Evolutionary conservation across 176 grass and related monocot genomes (phyloP), one percentile per base, ranked within the genome.

Genomic region (Luzula sylvatica): DNA sequence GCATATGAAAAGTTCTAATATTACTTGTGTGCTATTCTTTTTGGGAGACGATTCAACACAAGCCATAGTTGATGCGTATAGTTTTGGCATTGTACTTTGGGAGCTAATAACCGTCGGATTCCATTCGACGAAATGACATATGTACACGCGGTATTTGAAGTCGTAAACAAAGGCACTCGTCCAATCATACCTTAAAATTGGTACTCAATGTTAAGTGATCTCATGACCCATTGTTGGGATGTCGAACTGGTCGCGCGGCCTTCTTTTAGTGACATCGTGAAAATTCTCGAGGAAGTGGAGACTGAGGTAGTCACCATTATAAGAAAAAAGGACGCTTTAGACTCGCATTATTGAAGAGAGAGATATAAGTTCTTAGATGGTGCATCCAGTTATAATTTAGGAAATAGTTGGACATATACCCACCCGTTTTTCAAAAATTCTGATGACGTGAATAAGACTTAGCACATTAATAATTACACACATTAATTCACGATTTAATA

Each of bases 1-100:
- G n/a, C n/a, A n/a, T n/a, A n/a, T n/a, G n/a, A n/a, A n/a, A n/a
- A n/a, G n/a, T n/a, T n/a, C n/a, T n/a, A n/a, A n/a, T 35, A 9
- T 9, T 35, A 35, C 30, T 35, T 35, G 5, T 35, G 30, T 9
- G 9, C 5, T 35, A 7, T 35, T 9, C 9, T 35, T 35, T 35
- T 35, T 7, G 30, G 30, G 30, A 35, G 30, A 35, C 9, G 30
- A 35, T 35, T 35, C 30, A 35, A 9, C 30, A 35, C 30, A 35
- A 35, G 30, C 30, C 30, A 35, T 35, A 32, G 83, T 88, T 3
- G 78, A 88, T 50, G 78, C 82, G 0, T 88, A 88, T 38, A 88
- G 84, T 69, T 88, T 88, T 53, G 84, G 78, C 17, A 88, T 88
- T 53, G 83, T 88, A 3, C 55, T 88, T 27, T 82, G 83, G 84